These are phyloP conservation scores for Dendrobium nobile DNA, from an alignment of 106 monocot species.

Conservation along the genomic window DNA sequence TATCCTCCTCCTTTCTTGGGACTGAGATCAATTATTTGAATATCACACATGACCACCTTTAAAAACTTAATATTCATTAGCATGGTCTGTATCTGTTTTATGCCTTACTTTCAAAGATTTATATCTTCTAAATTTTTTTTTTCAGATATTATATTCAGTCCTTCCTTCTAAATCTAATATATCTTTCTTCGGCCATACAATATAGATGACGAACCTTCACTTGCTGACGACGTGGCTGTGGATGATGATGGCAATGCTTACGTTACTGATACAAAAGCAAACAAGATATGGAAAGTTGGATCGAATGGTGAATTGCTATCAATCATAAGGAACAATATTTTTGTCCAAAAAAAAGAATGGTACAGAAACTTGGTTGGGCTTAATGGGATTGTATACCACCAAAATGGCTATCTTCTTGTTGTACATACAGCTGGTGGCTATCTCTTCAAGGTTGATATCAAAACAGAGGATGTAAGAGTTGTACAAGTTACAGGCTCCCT, in stretches of 20 bases:
- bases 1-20: too few species aligned
- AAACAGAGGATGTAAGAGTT: slow-evolving; percentile 31
- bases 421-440: slow-evolving; percentile 62
- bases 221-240: slow-evolving; percentile 77
- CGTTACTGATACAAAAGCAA: slow-evolving; percentile 15
- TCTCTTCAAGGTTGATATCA: slow-evolving; percentile 58
- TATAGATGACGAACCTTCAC: slow-evolving; percentile 38
- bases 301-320: slow-evolving; percentile 46
- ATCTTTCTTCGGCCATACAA: neutral
- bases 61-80: too few species aligned
- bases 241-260: slow-evolving; percentile 49
- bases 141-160: too few species aligned
- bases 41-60: too few species aligned
- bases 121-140: too few species aligned
- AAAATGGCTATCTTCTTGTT: slow-evolving; percentile 70
- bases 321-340: slow-evolving; percentile 41
- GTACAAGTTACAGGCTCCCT: slow-evolving; percentile 59
- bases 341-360: slow-evolving; percentile 34
- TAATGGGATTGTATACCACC: slow-evolving; percentile 84
- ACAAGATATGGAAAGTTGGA: slow-evolving; percentile 79
- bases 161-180: neutral
- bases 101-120: too few species aligned
- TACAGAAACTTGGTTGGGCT: slow-evolving; percentile 49
- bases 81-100: too few species aligned
- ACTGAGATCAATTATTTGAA: too few species aligned